Base-by-base conservation (phyloP, 192 early-diverging fungal species). In the Paraglomus occultum region DNA sequence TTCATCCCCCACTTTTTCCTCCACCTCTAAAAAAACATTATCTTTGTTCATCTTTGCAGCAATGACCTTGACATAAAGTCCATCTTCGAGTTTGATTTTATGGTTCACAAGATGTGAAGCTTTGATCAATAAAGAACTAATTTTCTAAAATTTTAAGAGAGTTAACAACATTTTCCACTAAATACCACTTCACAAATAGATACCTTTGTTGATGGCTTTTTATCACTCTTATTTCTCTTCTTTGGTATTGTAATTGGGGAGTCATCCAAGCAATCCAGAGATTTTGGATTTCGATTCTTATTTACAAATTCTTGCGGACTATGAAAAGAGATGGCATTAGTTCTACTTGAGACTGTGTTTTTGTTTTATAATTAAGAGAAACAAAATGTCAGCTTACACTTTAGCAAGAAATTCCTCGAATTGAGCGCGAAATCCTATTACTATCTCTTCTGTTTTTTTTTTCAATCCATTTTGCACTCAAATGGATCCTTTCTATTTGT, bases 261-360 rank as follows among this genome's bases (percentile, higher is more conserved):
- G n/a, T n/a, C n/a, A 50, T 9, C 57, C n/a, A 38, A 22, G 9
- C 18, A 59, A 59, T 0, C 0, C 57, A 10, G 0, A 59, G 11
- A 42, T 5, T 59, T 59, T 15, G 12, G 39, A 38, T 38, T 7
- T n/a, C n/a, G n/a, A n/a, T n/a, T n/a, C 42, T 59, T 59, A 59
- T 59, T 59, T 59, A 59, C 57, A 59, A 14, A 59, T 59, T 59
- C 22, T 59, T 7, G 18, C 0, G 57, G 57, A 59, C 57, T 59
- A 42, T 59, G 39, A 59, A 59, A 7, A 42, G 39, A 42, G 23
- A 59, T 42, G 0, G 39, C n/a, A 42, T 59, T 59, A 59, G 5
- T 38, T 59, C n/a, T n/a, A n/a, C n/a, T n/a, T n/a, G n/a, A n/a
- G n/a, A n/a, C n/a, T 59, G 31, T 42, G 18, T 39, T 59, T 38